phyloP scores from a whole-genome alignment of 257 asterid species.

The Salvia miltiorrhiza region DNA sequence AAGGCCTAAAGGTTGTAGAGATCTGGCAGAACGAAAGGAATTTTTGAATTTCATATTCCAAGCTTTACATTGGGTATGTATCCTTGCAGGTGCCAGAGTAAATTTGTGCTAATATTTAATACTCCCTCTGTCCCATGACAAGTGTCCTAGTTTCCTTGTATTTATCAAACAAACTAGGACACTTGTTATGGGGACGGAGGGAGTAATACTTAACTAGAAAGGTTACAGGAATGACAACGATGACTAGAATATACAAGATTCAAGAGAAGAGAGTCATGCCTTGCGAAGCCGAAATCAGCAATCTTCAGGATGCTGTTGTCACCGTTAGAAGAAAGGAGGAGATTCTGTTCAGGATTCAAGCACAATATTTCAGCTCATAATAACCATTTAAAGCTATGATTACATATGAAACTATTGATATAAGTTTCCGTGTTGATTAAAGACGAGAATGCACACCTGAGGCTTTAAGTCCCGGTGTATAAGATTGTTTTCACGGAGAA shows the following conservation, averaged over 20 bases:
- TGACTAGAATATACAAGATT: neutral
- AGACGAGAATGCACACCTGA: conserved; percentile 54
- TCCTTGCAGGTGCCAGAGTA: neutral
- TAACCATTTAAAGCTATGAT: conserved; percentile 4
- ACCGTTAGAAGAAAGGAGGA: conserved; percentile 35
- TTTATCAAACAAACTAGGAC: too few species aligned
- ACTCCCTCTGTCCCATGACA: too few species aligned
- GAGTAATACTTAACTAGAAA: neutral
- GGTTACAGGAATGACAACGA: neutral
- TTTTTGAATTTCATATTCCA: conserved; percentile 7
- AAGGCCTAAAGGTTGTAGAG: conserved; percentile 69
- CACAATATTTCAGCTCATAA: conserved; percentile 25
- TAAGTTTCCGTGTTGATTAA: conserved; percentile 1
- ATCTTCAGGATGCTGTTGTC: conserved; percentile 35
- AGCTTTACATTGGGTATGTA: neutral
- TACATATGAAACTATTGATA: neutral
- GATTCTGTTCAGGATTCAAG: conserved; percentile 37
- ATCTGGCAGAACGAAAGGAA: conserved; percentile 46
- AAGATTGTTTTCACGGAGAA: conserved; percentile 81
- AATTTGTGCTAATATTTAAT: conserved; percentile 4
- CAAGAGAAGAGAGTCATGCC: conserved; percentile 38
- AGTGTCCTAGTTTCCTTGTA: too few species aligned
- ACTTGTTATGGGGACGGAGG: too few species aligned
- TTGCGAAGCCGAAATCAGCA: conserved; percentile 65
- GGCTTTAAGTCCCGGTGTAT: conserved; percentile 96